A percentile compares a stretch with the other conserved stretches of the same genome.
phyloP scores from a whole-genome alignment of 2,329 filamentous ascomycete genomes.

The Clonostachys byssicola region DNA sequence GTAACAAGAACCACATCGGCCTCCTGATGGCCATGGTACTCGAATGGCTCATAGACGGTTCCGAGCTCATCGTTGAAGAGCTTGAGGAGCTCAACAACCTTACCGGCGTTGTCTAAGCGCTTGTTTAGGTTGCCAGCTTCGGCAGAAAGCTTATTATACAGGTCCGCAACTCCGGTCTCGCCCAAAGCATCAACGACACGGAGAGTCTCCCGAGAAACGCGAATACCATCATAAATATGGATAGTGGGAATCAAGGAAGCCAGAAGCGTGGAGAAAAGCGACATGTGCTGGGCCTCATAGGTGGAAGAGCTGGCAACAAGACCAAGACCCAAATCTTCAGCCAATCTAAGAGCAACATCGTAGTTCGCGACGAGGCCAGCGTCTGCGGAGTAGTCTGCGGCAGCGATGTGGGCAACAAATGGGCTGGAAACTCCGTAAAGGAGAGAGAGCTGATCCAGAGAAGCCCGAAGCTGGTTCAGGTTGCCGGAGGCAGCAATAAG shows the following conservation, averaged over 20 bases:
- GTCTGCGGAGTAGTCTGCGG: conserved; percentile 72
- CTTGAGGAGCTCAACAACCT: conserved; percentile 64
- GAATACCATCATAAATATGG: conserved; percentile 85
- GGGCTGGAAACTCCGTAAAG: conserved; percentile 91
- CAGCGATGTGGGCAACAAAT: conserved; percentile 87
- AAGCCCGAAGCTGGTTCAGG: conserved; percentile 73
- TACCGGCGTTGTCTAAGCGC: conserved; percentile 69
- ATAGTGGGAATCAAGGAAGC: conserved; percentile 77
- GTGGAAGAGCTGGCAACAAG: conserved; percentile 81
- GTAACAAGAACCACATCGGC: conserved; percentile 83
- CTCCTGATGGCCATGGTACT: conserved; percentile 81
- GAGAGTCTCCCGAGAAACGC: conserved; percentile 76
- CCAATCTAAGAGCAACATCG: conserved; percentile 69
- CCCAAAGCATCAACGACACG: conserved; percentile 79
- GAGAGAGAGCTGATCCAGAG: conserved; percentile 86
- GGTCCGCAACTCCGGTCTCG: conserved; percentile 62
- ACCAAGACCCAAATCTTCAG: conserved; percentile 86
- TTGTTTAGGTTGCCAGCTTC: conserved; percentile 59
- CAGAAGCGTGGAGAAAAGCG: conserved; percentile 79
- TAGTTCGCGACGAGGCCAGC: conserved; percentile 85
- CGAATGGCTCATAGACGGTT: conserved; percentile 88
- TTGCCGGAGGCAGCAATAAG: conserved; percentile 83
- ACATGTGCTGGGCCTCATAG: conserved; percentile 94
- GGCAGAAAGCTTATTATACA: conserved; percentile 64
- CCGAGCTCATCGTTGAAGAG: conserved; percentile 88